A percentile compares a stretch with the other conserved stretches of the same genome.
These are phyloP conservation scores for Mollisiaceae sp. DNA, from an alignment of 2,329 filamentous ascomycete species.

Conservation along the genomic window DNA sequence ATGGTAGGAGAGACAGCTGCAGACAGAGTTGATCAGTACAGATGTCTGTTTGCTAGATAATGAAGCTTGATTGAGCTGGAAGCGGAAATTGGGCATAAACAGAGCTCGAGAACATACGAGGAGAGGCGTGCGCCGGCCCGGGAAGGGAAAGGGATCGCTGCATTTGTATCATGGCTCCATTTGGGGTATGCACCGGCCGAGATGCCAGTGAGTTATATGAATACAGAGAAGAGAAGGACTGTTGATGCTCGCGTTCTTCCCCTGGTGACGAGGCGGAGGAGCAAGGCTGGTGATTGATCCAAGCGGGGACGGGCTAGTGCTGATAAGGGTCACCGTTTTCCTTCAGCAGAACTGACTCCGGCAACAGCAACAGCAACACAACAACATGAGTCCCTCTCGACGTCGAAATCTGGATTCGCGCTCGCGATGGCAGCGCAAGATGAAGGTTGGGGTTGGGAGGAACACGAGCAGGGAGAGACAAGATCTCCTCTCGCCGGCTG, in stretches of 20 bases:
- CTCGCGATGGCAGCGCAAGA: background rate
- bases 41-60: background rate
- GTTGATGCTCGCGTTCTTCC: slow-evolving; percentile 2
- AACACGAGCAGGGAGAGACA: background rate
- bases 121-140: slow-evolving; percentile 43
- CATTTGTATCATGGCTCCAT: slow-evolving; percentile 45
- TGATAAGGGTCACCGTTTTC: background rate
- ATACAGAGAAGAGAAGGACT: background rate
- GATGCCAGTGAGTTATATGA: slow-evolving; percentile 29
- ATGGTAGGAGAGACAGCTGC: slow-evolving; percentile 58
- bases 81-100: slow-evolving; percentile 9
- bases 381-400: background rate
- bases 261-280: background rate
- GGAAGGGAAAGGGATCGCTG: slow-evolving; percentile 45
- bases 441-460: background rate
- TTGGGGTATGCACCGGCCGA: slow-evolving; percentile 37
- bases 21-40: slow-evolving; percentile 23
- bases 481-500: background rate
- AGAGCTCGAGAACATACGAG: slow-evolving; percentile 39
- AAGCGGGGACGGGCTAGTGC: slow-evolving; percentile 7
- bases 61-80: slow-evolving; percentile 4
- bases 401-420: background rate
- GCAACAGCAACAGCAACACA: background rate
- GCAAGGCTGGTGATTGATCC: background rate
- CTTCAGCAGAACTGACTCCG: slow-evolving; percentile 5